Conservation (phyloP, 2,329 filamentous ascomycete species). For the Rhinocladiella mackenziei region DNA sequence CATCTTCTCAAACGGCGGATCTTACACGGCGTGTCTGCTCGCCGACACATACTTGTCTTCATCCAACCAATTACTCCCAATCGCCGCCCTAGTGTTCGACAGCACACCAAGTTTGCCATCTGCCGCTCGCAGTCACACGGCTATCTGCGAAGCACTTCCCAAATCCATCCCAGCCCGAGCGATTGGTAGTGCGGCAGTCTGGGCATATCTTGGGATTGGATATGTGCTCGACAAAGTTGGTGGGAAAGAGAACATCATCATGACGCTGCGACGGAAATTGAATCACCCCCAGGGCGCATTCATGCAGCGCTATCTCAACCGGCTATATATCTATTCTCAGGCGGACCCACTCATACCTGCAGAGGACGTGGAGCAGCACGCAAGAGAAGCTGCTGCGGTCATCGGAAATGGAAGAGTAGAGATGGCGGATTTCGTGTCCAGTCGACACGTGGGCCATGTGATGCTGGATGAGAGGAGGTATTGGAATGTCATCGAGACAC, state of each 20-base stretch:
- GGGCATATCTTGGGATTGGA: constrained; percentile 42
- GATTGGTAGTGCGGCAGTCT: constrained; percentile 26
- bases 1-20: constrained; percentile 53
- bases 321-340: constrained; percentile 53
- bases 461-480: constrained; percentile 48
- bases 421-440: constrained; percentile 47
- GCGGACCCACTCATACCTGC: constrained; percentile 48
- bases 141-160: constrained; percentile 18
- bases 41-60: constrained; percentile 33
- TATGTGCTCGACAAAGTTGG: constrained; percentile 33
- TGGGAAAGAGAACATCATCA: constrained; percentile 29
- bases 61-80: constrained; percentile 34
- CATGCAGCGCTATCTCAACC: constrained; percentile 44
- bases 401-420: constrained; percentile 33
- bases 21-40: constrained; percentile 41
- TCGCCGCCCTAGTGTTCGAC: constrained; percentile 51
- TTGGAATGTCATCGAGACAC: constrained; percentile 47
- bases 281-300: constrained; percentile 36
- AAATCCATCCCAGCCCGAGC: constrained; percentile 11
- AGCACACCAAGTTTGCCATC: constrained; percentile 27
- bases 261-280: constrained; percentile 32
- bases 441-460: constrained; percentile 51
- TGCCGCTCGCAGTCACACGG: constrained; percentile 6
- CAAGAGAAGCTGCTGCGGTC: constrained; percentile 36
- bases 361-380: constrained; percentile 49